Percentiles rank a stretch among this genome's conserved stretches.
These are phyloP conservation scores for Tetrapisispora arboricola DNA, from an alignment of 805 yeast genomes.

Conservation along the genomic window DNA sequence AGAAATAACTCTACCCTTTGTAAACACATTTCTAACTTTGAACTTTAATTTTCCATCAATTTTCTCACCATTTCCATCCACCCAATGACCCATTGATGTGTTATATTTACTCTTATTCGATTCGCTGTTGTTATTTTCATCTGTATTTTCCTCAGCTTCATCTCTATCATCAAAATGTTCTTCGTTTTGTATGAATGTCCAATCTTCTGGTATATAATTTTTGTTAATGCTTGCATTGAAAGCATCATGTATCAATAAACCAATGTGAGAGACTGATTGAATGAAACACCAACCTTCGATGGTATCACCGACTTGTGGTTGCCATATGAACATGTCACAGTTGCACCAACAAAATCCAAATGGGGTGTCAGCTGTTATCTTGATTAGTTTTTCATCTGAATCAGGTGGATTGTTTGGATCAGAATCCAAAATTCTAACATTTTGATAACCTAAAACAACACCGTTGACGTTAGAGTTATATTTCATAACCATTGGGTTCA, in stretches of 20 bases:
- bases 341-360: slow-evolving; percentile 81
- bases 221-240: slow-evolving; percentile 89
- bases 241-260: slow-evolving; percentile 81
- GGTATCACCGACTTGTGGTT: slow-evolving; percentile 77
- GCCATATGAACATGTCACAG: slow-evolving; percentile 81
- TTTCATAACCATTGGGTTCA: slow-evolving; percentile 83
- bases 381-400: slow-evolving; percentile 40
- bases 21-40: slow-evolving; percentile 58
- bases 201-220: slow-evolving; percentile 70
- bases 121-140: slow-evolving; percentile 9
- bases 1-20: slow-evolving; percentile 73
- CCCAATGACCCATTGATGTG: slow-evolving; percentile 78
- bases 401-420: slow-evolving; percentile 33
- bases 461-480: slow-evolving; percentile 66
- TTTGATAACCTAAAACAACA: slow-evolving; percentile 70
- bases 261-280: slow-evolving; percentile 93
- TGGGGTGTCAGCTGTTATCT: slow-evolving; percentile 69
- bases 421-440: slow-evolving; percentile 44
- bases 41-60: slow-evolving; percentile 78
- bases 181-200: slow-evolving; percentile 79
- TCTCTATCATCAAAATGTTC: slow-evolving; percentile 32
- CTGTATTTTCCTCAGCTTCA: slow-evolving; percentile 7
- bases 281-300: slow-evolving; percentile 82
- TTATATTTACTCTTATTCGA: slow-evolving; percentile 7
- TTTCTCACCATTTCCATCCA: slow-evolving; percentile 59